Percentiles rank a stretch among this genome's conserved stretches.
Evolutionary conservation across 2,329 filamentous ascomycete genomes (phyloP).

Genomic region (Xylaria polymorpha): DNA sequence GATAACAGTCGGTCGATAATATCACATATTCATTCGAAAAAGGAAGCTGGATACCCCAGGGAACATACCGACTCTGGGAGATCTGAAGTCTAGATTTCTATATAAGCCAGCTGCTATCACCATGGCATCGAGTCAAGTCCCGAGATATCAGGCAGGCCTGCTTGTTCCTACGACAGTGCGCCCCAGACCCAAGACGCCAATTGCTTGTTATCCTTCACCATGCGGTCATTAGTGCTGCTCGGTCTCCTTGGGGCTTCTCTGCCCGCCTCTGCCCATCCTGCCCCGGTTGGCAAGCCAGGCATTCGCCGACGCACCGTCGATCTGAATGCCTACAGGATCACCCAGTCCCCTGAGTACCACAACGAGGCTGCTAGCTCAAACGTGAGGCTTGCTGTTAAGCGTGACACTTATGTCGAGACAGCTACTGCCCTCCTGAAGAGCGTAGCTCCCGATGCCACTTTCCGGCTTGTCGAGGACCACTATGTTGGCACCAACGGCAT

Average conservation of each 20-base stretch:
- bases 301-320: conserved; percentile 51
- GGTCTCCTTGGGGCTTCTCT: conserved; percentile 51
- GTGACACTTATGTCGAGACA: conserved; percentile 56
- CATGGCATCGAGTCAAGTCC: conserved; percentile 36
- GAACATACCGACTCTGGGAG: not conserved
- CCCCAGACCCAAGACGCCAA: conserved; percentile 18
- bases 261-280: conserved; percentile 48
- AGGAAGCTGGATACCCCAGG: conserved; percentile 46
- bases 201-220: conserved; percentile 42
- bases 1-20: conserved; percentile 40
- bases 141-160: conserved; percentile 38
- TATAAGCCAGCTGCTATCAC: conserved; percentile 41
- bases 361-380: conserved; percentile 45
- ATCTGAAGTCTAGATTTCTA: conserved; percentile 26
- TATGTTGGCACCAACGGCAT: conserved; percentile 67
- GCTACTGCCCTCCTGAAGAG: conserved; percentile 59
- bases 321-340: conserved; percentile 50
- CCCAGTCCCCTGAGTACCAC: conserved; percentile 48
- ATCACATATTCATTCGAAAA: conserved; percentile 45
- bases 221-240: conserved; percentile 49
- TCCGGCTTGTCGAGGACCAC: conserved; percentile 64
- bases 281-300: conserved; percentile 42
- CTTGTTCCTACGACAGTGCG: conserved; percentile 26
- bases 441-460: conserved; percentile 53
- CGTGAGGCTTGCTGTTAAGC: conserved; percentile 46